Conservation (phyloP, 2,329 filamentous ascomycete species). For the Chaetomiaceae sp. region DNA sequence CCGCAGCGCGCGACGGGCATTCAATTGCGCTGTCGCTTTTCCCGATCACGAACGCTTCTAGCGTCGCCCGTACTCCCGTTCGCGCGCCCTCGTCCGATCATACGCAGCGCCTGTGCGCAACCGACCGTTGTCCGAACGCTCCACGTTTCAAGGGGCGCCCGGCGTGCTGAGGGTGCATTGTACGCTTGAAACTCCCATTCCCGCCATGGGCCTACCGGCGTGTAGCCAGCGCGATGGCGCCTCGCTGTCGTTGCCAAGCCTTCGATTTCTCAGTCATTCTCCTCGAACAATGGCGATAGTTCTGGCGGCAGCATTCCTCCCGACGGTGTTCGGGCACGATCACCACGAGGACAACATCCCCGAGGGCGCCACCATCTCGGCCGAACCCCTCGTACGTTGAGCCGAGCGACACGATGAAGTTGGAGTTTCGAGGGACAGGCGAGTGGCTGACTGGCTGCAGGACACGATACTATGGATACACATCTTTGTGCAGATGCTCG, state of each 20-base stretch:
- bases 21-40: neutral
- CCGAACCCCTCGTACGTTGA: slow-evolving; percentile 58
- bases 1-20: neutral
- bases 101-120: neutral
- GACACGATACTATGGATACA: slow-evolving; percentile 89
- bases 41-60: too few relatives aligned
- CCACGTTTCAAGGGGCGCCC: neutral
- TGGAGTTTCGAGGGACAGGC: neutral
- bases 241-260: slow-evolving; percentile 7
- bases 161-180: neutral
- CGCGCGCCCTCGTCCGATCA: neutral
- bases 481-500: slow-evolving; percentile 78
- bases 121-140: neutral
- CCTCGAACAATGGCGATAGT: slow-evolving; percentile 7
- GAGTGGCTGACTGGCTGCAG: slow-evolving; percentile 30
- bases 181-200: slow-evolving; percentile 2
- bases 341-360: slow-evolving; percentile 52
- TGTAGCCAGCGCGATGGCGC: slow-evolving; percentile 8
- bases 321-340: slow-evolving; percentile 33
- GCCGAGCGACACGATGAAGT: neutral
- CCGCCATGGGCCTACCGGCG: slow-evolving; percentile 16
- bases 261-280: slow-evolving; percentile 13
- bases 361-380: slow-evolving; percentile 62
- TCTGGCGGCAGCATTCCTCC: slow-evolving; percentile 17
- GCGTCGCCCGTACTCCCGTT: neutral